Evolutionary conservation across 176 grass and related monocot species (phyloP).

Genomic region (Chloris gayana): DNA sequence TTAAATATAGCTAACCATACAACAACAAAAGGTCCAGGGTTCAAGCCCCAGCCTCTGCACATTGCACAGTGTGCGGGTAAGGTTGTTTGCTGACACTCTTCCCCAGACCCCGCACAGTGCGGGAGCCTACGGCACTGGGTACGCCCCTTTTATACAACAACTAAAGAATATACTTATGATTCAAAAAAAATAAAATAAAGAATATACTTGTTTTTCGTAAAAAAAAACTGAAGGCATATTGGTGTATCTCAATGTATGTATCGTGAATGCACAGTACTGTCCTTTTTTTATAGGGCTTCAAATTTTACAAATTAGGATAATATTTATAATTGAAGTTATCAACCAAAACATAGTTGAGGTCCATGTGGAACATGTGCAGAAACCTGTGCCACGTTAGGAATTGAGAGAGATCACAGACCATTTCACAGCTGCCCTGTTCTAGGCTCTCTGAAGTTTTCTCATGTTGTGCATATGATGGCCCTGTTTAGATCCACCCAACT

Average conservation of each 20-base stretch:
- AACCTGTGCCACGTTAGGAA: background rate
- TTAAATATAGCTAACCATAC: background rate
- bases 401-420: background rate
- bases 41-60: too few relatives aligned
- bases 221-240: background rate
- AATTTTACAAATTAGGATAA: background rate
- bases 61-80: too few relatives aligned
- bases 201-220: background rate
- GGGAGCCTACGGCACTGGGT: too few relatives aligned
- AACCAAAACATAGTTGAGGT: background rate
- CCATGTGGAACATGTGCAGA: background rate
- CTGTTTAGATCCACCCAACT: too few relatives aligned
- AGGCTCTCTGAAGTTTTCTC: conserved; percentile 20
- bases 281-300: background rate
- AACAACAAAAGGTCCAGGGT: background rate
- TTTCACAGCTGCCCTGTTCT: conserved; percentile 20
- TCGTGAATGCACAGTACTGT: background rate
- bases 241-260: too few relatives aligned
- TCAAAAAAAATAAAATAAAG: too few relatives aligned
- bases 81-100: too few relatives aligned
- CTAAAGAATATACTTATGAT: too few relatives aligned
- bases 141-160: too few relatives aligned
- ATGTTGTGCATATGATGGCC: conserved; percentile 20
- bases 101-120: too few relatives aligned
- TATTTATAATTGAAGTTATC: background rate